Conservation (phyloP, 73 alveolate genomes). For the Blepharisma japonicum region DNA sequence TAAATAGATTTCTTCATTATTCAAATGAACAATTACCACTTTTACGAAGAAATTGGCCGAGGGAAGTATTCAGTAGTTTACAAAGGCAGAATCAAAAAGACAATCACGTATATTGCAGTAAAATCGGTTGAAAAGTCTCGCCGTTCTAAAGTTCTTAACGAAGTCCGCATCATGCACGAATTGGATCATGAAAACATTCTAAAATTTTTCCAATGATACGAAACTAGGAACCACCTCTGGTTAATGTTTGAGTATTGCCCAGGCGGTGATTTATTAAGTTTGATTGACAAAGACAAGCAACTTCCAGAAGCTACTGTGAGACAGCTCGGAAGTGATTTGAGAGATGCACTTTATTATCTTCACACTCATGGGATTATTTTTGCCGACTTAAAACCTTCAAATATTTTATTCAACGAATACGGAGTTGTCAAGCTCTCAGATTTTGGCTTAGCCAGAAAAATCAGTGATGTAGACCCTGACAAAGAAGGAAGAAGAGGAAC, state of each 20-base stretch:
- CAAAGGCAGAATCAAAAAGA: slow-evolving; percentile 82
- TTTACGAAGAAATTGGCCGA: slow-evolving; percentile 84
- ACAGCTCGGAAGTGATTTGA: not conserved
- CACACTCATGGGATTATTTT: slow-evolving; percentile 93
- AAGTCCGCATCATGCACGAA: slow-evolving; percentile 23
- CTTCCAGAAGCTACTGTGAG: slow-evolving; percentile 54
- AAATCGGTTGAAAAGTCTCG: slow-evolving; percentile 80
- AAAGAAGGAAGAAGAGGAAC: slow-evolving; percentile 56
- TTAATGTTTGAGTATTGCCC: slow-evolving; percentile 91
- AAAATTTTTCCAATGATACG: slow-evolving; percentile 78
- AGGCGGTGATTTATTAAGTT: slow-evolving; percentile 83
- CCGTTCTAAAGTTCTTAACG: slow-evolving; percentile 55
- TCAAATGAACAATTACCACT: slow-evolving; percentile 78
- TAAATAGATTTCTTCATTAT: no score
- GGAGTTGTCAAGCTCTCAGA: slow-evolving; percentile 91
- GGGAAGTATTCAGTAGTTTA: slow-evolving; percentile 85
- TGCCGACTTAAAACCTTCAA: slow-evolving; percentile 97
- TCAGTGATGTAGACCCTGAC: slow-evolving; percentile 51
- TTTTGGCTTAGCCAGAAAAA: slow-evolving; percentile 86
- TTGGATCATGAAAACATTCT: slow-evolving; percentile 61
- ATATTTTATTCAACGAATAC: slow-evolving; percentile 92
- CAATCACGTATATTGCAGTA: slow-evolving; percentile 84
- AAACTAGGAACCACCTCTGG: slow-evolving; percentile 94
- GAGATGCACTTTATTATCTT: slow-evolving; percentile 27
- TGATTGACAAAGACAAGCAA: slow-evolving; percentile 77